Conservation (phyloP, 768 basidiomycete genomes). For the Collybia sp. region DNA sequence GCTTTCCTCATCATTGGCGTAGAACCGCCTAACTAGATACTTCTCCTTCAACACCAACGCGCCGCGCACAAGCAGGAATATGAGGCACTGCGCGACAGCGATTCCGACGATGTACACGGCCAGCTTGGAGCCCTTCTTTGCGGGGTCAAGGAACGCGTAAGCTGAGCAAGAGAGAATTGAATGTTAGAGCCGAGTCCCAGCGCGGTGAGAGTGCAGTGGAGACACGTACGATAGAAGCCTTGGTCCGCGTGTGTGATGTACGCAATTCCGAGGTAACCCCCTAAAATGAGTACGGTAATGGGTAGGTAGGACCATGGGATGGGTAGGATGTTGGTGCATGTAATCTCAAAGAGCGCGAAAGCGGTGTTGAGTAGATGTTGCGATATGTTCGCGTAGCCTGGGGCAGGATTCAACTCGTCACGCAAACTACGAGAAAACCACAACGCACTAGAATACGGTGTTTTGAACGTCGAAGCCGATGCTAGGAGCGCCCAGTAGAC, state of each 20-base stretch:
- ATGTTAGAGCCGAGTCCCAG: too few species aligned
- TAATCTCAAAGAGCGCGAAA: constrained; percentile 54
- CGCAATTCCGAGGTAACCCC: constrained; percentile 59
- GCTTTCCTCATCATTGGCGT: too few species aligned
- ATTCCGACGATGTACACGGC: constrained; percentile 65
- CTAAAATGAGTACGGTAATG: constrained; percentile 44
- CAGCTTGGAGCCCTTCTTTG: constrained; percentile 32
- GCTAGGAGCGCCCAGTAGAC: constrained; percentile 60
- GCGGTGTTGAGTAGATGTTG: constrained; percentile 55
- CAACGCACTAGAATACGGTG: constrained; percentile 31
- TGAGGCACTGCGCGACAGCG: constrained; percentile 21
- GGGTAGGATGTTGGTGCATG: constrained; percentile 47
- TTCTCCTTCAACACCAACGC: too few species aligned
- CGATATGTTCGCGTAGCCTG: constrained; percentile 58
- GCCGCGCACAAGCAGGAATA: too few species aligned
- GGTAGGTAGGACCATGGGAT: constrained; percentile 49
- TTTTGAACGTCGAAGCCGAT: constrained; percentile 32
- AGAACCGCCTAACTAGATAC: too few species aligned
- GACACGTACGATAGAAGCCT: constrained; percentile 57
- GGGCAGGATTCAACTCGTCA: neutral
- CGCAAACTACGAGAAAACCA: neutral
- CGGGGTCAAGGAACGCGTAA: constrained; percentile 63
- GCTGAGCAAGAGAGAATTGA: constrained; percentile 28
- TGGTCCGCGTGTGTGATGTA: constrained; percentile 62
- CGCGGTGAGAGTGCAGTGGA: neutral